Evolutionary conservation across 495 filamentous ascomycete species (phyloP).

Genomic region (Monascus purpureus): DNA sequence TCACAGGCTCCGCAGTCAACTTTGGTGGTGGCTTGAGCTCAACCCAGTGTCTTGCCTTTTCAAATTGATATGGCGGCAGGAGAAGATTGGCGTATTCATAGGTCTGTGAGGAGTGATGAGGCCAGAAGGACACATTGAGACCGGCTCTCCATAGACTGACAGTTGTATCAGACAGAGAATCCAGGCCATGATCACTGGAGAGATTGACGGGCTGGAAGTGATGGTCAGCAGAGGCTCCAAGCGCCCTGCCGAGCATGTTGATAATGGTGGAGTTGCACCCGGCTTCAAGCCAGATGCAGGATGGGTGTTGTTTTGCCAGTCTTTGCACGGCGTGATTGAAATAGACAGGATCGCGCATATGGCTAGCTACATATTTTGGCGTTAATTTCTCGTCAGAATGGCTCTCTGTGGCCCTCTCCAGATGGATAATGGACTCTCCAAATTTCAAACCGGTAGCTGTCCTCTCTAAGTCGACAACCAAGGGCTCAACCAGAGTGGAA

Average conservation of each 20-base stretch:
- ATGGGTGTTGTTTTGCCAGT: conserved; percentile 17
- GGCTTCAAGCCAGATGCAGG: conserved; percentile 35
- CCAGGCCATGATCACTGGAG: conserved; percentile 13
- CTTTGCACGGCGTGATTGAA: conserved; percentile 35
- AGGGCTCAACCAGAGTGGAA: conserved; percentile 26
- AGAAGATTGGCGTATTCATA: conserved; percentile 17
- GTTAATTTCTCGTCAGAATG: conserved; percentile 18
- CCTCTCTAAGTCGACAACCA: conserved; percentile 15
- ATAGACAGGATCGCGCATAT: conserved; percentile 37
- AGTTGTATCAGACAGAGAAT: conserved; percentile 27
- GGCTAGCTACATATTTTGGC: conserved; percentile 24
- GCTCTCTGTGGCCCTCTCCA: conserved; percentile 19
- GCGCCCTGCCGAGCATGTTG: conserved; percentile 24
- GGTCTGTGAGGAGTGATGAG: conserved; percentile 24
- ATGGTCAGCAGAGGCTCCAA: conserved; percentile 4
- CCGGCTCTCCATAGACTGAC: conserved; percentile 34
- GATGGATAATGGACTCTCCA: conserved; percentile 14
- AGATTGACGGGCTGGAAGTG: conserved; percentile 32
- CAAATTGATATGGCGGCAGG: conserved; percentile 43
- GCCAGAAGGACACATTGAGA: conserved; percentile 30
- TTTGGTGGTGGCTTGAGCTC: conserved; percentile 9
- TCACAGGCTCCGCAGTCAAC: conserved; percentile 4
- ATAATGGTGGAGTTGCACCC: conserved; percentile 36
- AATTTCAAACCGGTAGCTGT: conserved; percentile 14
- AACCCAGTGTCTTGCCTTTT: conserved; percentile 29